Percentiles rank a stretch among this genome's conserved stretches.
These are phyloP conservation scores for Lactarius deliciosus DNA, from an alignment of 768 basidiomycete genomes.

Conservation along the genomic window DNA sequence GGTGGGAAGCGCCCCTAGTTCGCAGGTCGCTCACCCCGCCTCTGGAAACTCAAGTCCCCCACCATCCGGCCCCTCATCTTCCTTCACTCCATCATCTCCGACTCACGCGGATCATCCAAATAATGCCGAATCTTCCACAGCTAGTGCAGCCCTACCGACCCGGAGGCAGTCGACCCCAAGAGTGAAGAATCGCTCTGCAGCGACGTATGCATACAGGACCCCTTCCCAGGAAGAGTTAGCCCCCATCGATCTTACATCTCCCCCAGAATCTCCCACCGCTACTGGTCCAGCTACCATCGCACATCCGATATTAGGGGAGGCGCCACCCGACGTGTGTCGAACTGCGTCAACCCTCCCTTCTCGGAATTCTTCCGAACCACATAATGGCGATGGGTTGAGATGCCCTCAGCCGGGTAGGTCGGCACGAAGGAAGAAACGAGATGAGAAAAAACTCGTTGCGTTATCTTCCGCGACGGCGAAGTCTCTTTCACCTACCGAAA, in stretches of 20 bases:
- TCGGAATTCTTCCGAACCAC: neutral
- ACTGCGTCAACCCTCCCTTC: neutral
- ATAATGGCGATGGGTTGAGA: neutral
- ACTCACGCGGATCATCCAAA: neutral
- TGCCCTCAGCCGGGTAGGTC: neutral
- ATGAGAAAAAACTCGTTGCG: neutral
- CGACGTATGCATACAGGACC: constrained; percentile 18
- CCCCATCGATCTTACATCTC: neutral
- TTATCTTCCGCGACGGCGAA: neutral
- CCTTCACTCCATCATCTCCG: neutral
- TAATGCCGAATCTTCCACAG: neutral
- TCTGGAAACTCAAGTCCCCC: neutral
- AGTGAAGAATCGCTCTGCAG: neutral
- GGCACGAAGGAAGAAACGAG: constrained; percentile 8
- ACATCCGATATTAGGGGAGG: neutral
- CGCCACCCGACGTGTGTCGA: neutral
- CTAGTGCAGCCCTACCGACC: neutral
- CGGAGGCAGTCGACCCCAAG: neutral
- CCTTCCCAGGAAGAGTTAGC: neutral
- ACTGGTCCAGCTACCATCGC: neutral
- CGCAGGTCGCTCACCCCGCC: neutral
- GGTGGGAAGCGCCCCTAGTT: neutral
- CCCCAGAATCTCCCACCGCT: neutral
- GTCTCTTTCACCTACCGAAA: neutral
- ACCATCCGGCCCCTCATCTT: neutral